Base-by-base conservation (phyloP, 164 flowering plant species). In the Stephania japonica region DNA sequence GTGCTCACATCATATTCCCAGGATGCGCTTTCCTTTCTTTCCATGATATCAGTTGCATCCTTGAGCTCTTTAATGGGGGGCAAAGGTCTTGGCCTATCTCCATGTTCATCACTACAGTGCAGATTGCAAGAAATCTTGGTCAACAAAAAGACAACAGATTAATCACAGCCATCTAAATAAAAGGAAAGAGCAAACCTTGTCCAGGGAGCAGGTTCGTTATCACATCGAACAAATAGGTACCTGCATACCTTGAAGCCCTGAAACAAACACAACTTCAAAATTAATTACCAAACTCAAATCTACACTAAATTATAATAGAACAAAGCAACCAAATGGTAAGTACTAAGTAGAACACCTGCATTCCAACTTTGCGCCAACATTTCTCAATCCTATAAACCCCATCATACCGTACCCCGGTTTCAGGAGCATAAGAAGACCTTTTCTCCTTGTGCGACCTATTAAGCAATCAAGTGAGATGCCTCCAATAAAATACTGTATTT, bases 301-400 rank as follows among this genome's bases (percentile, higher is more conserved):
- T 61, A 11, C 59, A 68, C n/a, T 78, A 66, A 25, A 77, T 21
- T 32, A 42, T 24, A 70, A 27, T 73, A 3, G 76, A 47, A 69
- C 63, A 1, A 59, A 49, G 8, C 77, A 73, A 43, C 78, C 74
- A 70, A 26, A 24, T 53, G 64, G 24, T n/a, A 32, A 32, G 38
- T 32, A 56, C 43, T 24, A 43, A 44, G 24, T 19, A 70, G 21
- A 49, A 18, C 65, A 95, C 99, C 77, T 91, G 91, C 2, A 75
- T 74, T 73, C 97, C 99, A 72, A 70, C 77, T 80, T 88, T 93
- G 50, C 89, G 82, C 99, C 99, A 95, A 67, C 97, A 93, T 75
- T 89, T 95, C 76, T 95, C 99, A 76, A 93, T 85, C 78, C 99
- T 85, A 71, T 95, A 95, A 53, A 88, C 64, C 9, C 99, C 99